Percentiles rank a stretch among this genome's conserved stretches.
Evolutionary conservation across 345 rosid species (phyloP).

Genomic region (Pugionium cornutum): DNA sequence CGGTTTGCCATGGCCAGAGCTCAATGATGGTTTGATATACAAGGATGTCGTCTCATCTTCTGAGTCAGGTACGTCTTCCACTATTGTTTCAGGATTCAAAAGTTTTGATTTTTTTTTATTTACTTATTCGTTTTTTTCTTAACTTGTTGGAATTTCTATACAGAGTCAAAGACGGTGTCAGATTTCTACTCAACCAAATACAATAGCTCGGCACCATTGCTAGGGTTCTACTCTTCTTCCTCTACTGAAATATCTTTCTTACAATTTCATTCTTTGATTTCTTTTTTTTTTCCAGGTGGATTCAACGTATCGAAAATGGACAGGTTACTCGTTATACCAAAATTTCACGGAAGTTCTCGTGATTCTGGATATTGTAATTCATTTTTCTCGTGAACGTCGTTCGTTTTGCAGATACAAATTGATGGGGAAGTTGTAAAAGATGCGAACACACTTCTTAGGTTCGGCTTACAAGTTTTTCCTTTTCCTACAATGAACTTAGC

Average conservation of each 20-base stretch:
- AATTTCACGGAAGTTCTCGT: not conserved
- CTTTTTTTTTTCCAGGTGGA: slow-evolving; percentile 55
- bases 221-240: slow-evolving; percentile 53
- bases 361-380: not conserved
- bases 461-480: not conserved
- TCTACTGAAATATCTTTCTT: not conserved
- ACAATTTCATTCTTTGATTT: not conserved
- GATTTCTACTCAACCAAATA: slow-evolving; percentile 68
- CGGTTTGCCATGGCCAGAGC: slow-evolving; percentile 76
- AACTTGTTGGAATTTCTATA: slow-evolving; percentile 2
- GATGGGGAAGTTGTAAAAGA: slow-evolving; percentile 62
- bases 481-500: not conserved
- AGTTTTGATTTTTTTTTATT: not conserved
- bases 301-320: slow-evolving; percentile 79
- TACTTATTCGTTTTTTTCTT: not conserved
- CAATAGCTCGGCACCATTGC: slow-evolving; percentile 74
- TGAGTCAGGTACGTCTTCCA: slow-evolving; percentile 51
- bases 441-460: slow-evolving; percentile 61
- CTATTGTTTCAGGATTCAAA: slow-evolving; percentile 6
- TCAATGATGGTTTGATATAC: slow-evolving; percentile 74
- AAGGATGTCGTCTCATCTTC: slow-evolving; percentile 54
- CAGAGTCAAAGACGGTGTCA: slow-evolving; percentile 44
- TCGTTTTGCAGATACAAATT: slow-evolving; percentile 54
- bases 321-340: slow-evolving; percentile 50
- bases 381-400: not conserved